A percentile compares a stretch with the other conserved stretches of the same genome.
Evolutionary conservation across 495 filamentous ascomycete species (phyloP).

Genomic region (Aspergillus panamensis): DNA sequence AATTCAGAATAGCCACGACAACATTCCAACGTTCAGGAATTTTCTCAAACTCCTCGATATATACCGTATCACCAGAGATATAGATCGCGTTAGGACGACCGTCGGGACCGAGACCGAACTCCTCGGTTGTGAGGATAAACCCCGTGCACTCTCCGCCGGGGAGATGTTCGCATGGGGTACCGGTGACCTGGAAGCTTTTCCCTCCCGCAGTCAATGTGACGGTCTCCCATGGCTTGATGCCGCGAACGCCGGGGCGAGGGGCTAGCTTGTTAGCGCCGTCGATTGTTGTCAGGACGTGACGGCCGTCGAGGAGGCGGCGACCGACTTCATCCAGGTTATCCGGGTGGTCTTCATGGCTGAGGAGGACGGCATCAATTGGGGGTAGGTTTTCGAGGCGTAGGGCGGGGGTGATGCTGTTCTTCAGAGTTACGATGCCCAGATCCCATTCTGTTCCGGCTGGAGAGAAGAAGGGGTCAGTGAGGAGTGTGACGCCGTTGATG

Average conservation of each 20-base stretch:
- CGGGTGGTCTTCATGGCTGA: conserved; percentile 55
- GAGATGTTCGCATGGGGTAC: conserved; percentile 2
- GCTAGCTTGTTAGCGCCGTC: conserved; percentile 45
- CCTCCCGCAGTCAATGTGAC: not conserved
- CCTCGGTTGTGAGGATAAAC: conserved; percentile 11
- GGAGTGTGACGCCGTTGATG: conserved; percentile 43
- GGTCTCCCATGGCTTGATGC: conserved; percentile 27
- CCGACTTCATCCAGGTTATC: conserved; percentile 50
- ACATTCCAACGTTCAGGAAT: conserved; percentile 27
- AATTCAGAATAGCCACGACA: conserved; percentile 26
- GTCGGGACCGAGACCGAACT: conserved; percentile 36
- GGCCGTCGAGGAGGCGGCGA: conserved; percentile 45
- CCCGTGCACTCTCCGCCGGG: conserved; percentile 9
- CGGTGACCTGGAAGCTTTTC: not conserved
- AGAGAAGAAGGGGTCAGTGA: conserved; percentile 55
- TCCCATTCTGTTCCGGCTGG: conserved; percentile 40
- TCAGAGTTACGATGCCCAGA: conserved; percentile 28
- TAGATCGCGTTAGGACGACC: conserved; percentile 51
- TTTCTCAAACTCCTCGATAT: conserved; percentile 40
- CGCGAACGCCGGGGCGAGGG: conserved; percentile 40
- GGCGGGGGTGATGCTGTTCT: conserved; percentile 31
- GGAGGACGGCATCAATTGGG: conserved; percentile 48
- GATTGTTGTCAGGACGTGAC: conserved; percentile 47
- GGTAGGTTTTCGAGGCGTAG: conserved; percentile 40
- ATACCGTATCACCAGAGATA: conserved; percentile 55